phyloP scores from a whole-genome alignment of 1,139 yeast species.

The Candida pseudoviswanathii region DNA sequence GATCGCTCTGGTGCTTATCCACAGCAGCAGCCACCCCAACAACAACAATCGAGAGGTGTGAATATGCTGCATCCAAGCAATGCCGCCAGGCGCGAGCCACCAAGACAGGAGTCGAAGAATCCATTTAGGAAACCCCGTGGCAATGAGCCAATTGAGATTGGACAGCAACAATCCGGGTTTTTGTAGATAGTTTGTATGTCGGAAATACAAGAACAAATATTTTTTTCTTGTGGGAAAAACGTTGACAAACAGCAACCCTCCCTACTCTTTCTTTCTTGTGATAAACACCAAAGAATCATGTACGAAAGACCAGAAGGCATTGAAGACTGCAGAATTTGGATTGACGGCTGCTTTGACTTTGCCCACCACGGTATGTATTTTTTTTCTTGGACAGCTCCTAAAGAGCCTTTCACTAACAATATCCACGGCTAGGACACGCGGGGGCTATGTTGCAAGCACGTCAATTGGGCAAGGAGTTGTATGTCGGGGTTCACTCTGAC shows the following conservation, averaged over 20 bases:
- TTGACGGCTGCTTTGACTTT: slow-evolving; percentile 97
- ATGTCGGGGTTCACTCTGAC: slow-evolving; percentile 90
- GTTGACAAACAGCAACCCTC: background rate
- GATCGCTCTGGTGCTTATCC: background rate
- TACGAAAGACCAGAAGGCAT: slow-evolving; percentile 49
- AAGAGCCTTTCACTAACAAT: slow-evolving; percentile 19
- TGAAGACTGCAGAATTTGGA: slow-evolving; percentile 66
- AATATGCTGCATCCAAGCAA: slow-evolving; percentile 1
- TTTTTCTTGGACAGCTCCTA: background rate
- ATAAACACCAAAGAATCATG: slow-evolving; percentile 26
- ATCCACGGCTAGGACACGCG: slow-evolving; percentile 62
- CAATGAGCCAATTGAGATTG: slow-evolving; percentile 20
- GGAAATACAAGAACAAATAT: background rate
- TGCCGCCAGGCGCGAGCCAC: background rate
- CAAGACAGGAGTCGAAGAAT: background rate
- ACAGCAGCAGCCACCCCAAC: slow-evolving; percentile 4
- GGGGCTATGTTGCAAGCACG: slow-evolving; percentile 96
- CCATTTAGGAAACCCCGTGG: background rate
- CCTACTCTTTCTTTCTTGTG: background rate
- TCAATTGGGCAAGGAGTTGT: slow-evolving; percentile 70
- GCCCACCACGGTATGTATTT: slow-evolving; percentile 81
- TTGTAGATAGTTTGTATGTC: slow-evolving; percentile 17
- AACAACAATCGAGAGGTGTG: slow-evolving; percentile 8
- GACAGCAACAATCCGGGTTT: slow-evolving; percentile 32
- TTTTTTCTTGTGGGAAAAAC: background rate